Base-by-base conservation (phyloP, 345 rosid genomes). In the Brassica cretica region DNA sequence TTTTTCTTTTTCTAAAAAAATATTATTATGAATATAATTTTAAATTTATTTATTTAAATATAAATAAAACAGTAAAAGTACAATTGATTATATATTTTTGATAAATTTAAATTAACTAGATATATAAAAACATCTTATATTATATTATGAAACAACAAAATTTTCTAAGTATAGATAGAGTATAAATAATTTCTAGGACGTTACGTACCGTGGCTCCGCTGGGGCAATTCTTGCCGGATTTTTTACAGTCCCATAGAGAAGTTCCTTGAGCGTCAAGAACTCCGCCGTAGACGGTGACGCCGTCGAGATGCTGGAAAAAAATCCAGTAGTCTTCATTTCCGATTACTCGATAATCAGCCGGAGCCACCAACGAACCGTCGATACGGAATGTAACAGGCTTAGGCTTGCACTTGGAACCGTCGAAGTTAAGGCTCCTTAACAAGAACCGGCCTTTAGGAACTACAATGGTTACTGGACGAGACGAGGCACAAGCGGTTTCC, bases 321-420 rank as follows among this genome's bases (percentile, higher is more conserved):
- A 91, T 51, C 97, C 97, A 93, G 66, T 87, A 64, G 4, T 66
- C 84, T 3, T 81, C 63, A 51, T 68, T 61, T 18, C 91, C 92
- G 1, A 84, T 55, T 44, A 80, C 85, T 15, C 44, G 27, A 63
- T 81, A 89, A 76, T 89, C 79, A 0, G 86, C 72, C 0, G 98
- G 93, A 64, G 97, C 95, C 27, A 91, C 87, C 24, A 91, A 86
- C 4, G 89, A 88, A 11, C 95, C 93, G 16, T 84, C 86, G 9
- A 93, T 86, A 14, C 65, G 76, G 65, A 91, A 51, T 0, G 83
- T 66, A 37, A 91, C 79, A 39, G 82, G 87, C 18, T 64, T 82
- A 30, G 80, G 88, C 49, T 85, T 88, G 82, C 97, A 93, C 3
- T 85, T 88, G 3, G 79, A 64, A 58, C 95, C 98, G 1, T 80